Evolutionary conservation across 148 eudicot genomes (phyloP).

Genomic region (Dianthus caryophyllus): DNA sequence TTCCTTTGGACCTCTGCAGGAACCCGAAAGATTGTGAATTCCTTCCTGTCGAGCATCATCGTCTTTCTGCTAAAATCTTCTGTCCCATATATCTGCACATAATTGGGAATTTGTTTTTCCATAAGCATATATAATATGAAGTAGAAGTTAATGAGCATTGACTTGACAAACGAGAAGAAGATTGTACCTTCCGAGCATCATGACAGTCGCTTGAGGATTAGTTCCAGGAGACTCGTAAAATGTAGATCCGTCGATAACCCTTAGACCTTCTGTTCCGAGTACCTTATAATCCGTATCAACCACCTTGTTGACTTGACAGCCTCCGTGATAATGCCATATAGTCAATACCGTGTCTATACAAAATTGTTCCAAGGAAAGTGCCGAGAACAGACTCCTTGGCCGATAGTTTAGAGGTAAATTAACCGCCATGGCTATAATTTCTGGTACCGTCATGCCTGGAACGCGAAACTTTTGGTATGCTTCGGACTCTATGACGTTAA

Average conservation of each 20-base stretch:
- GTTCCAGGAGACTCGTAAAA: conserved; percentile 61
- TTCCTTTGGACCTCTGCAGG: neutral
- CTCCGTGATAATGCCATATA: conserved; percentile 83
- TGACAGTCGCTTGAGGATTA: conserved; percentile 74
- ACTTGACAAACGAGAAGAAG: neutral
- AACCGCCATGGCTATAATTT: conserved; percentile 33
- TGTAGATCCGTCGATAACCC: conserved; percentile 71
- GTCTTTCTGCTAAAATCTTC: conserved; percentile 8
- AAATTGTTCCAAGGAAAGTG: conserved; percentile 42
- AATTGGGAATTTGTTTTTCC: neutral
- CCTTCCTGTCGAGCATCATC: neutral
- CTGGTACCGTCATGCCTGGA: conserved; percentile 38
- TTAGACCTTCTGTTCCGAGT: conserved; percentile 39
- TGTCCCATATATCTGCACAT: conserved; percentile 22
- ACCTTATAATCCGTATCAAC: conserved; percentile 60
- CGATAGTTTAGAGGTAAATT: conserved; percentile 39
- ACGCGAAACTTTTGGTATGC: conserved; percentile 38
- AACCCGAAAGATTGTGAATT: neutral
- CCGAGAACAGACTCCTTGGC: conserved; percentile 29
- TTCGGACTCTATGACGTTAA: conserved; percentile 41
- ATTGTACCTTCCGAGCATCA: conserved; percentile 85
- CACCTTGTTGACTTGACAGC: conserved; percentile 58
- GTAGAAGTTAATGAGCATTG: neutral
- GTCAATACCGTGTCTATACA: conserved; percentile 68
- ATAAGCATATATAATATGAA: neutral